Conservation (phyloP, 2,329 filamentous ascomycete species). For the Hypomyces perniciosus region DNA sequence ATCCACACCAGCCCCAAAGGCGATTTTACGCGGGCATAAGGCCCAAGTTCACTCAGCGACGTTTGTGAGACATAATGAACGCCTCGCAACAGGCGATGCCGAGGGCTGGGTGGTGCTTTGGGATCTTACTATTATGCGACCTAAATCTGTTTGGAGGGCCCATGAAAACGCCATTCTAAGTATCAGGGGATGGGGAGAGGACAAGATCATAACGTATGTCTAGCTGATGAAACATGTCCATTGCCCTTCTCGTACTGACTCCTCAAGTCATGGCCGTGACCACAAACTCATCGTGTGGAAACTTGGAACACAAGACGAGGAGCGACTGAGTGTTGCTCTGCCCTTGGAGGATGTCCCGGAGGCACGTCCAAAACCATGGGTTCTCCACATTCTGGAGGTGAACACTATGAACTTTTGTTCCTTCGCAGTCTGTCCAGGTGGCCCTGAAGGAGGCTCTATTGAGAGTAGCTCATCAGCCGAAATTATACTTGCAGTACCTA, state of each 20-base stretch:
- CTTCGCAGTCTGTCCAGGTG: constrained; percentile 57
- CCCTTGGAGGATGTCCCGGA: constrained; percentile 58
- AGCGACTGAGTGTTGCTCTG: constrained; percentile 57
- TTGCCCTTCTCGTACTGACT: neutral
- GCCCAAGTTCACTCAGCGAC: constrained; percentile 70
- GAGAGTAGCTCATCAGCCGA: constrained; percentile 26
- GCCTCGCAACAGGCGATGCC: constrained; percentile 79
- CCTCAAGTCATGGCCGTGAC: constrained; percentile 76
- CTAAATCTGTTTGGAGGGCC: constrained; percentile 78
- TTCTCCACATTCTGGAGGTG: constrained; percentile 76
- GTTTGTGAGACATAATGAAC: constrained; percentile 67
- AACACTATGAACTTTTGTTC: constrained; percentile 95
- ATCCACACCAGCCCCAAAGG: constrained; percentile 36
- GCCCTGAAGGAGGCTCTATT: constrained; percentile 18
- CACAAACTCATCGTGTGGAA: constrained; percentile 84
- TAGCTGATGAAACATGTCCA: neutral
- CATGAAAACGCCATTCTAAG: constrained; percentile 74
- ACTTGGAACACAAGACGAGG: constrained; percentile 54
- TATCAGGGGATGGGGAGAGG: constrained; percentile 62
- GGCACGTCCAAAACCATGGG: constrained; percentile 64
- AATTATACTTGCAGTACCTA: constrained; percentile 73
- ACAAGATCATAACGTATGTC: constrained; percentile 76
- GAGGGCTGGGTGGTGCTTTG: constrained; percentile 85
- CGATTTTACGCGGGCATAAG: constrained; percentile 78
- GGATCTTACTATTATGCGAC: constrained; percentile 75